Evolutionary conservation across 768 basidiomycete genomes (phyloP).

Genomic region (Lanmaoa rubissima): DNA sequence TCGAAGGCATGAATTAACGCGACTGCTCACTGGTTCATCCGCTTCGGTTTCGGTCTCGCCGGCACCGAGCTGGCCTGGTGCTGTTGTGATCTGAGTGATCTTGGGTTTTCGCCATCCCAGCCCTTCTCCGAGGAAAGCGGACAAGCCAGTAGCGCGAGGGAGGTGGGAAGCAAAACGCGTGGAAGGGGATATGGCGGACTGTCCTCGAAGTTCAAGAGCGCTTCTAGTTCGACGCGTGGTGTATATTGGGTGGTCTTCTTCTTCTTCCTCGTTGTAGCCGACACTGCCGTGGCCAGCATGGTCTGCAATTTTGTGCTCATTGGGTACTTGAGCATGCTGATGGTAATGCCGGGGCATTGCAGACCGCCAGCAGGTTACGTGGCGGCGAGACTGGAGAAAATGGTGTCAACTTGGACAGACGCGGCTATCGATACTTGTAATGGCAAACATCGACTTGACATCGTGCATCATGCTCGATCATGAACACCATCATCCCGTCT

Average conservation of each 20-base stretch:
- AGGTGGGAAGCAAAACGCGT: conserved; percentile 8
- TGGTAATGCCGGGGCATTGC: background rate
- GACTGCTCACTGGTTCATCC: conserved; percentile 64
- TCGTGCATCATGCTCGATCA: background rate
- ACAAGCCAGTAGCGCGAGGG: conserved; percentile 20
- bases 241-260: conserved; percentile 9
- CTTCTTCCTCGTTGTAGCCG: background rate
- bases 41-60: conserved; percentile 80
- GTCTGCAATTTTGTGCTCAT: background rate
- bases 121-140: conserved; percentile 26
- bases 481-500: background rate
- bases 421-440: background rate
- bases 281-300: background rate
- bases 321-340: background rate
- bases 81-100: conserved; percentile 55
- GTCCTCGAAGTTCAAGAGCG: conserved; percentile 20
- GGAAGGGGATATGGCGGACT: background rate
- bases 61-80: conserved; percentile 56
- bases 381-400: background rate
- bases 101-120: conserved; percentile 38
- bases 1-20: background rate
- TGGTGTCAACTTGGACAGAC: background rate
- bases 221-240: conserved; percentile 24
- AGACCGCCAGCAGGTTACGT: background rate
- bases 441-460: background rate